Conservation (phyloP, 2,329 filamentous ascomycete genomes). For the Westerdykella ornata region DNA sequence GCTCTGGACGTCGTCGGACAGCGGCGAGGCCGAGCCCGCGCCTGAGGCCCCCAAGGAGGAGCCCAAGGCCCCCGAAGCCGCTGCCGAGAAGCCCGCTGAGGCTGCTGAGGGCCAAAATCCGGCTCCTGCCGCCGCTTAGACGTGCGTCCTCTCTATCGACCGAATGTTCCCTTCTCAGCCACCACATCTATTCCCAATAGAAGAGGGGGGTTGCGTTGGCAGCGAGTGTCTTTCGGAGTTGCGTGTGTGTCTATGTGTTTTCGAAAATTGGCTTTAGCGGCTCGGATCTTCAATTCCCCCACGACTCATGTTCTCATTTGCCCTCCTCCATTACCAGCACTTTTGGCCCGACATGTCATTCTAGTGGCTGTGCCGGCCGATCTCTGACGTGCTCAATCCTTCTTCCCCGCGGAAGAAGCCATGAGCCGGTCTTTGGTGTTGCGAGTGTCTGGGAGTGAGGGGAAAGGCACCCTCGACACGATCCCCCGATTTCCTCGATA, state of each 20-base stretch:
- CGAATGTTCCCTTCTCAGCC: conserved; percentile 29
- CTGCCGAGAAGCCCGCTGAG: conserved; percentile 48
- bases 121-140: conserved; percentile 32
- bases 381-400: conserved; percentile 10
- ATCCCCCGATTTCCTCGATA: conserved; percentile 28
- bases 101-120: conserved; percentile 26
- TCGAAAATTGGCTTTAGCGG: conserved; percentile 38
- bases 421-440: conserved; percentile 19
- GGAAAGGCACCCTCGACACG: conserved; percentile 15
- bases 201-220: conserved; percentile 28
- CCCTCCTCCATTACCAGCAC: conserved; percentile 21
- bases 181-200: conserved; percentile 30
- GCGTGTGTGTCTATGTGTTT: conserved; percentile 32
- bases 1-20: conserved; percentile 94
- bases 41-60: conserved; percentile 56
- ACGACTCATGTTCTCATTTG: conserved; percentile 37
- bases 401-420: conserved; percentile 24
- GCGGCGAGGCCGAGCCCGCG: conserved; percentile 65
- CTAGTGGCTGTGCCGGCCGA: conserved; percentile 13
- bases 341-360: conserved; percentile 20
- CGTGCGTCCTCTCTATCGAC: conserved; percentile 25
- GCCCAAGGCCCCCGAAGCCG: conserved; percentile 37
- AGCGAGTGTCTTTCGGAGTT: conserved; percentile 36
- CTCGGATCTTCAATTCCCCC: conserved; percentile 35
- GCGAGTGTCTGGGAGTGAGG: too few relatives aligned